phyloP scores from a whole-genome alignment of 1,284 basidiomycete species.

The Mycena citricolor region DNA sequence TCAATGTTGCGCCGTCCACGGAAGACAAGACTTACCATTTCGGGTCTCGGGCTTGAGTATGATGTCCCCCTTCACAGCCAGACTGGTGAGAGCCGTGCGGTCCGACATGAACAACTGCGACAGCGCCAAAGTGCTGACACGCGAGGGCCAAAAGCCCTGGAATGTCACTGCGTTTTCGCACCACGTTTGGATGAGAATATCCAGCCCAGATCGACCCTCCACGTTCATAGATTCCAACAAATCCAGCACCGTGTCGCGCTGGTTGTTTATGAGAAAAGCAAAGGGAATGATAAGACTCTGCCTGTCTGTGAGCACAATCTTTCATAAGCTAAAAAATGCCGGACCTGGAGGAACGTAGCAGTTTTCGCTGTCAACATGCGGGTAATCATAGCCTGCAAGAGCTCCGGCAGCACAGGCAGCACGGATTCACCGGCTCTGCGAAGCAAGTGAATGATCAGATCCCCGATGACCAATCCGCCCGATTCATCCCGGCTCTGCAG shows the following conservation, averaged over 20 bases:
- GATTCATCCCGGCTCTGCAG: slow-evolving; percentile 81
- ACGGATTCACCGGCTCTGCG: slow-evolving; percentile 78
- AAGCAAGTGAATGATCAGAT: slow-evolving; percentile 91
- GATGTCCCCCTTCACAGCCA: slow-evolving; percentile 91
- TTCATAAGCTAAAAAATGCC: slow-evolving; percentile 18
- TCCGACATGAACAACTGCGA: slow-evolving; percentile 73
- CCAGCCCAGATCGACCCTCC: slow-evolving; percentile 63
- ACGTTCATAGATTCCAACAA: slow-evolving; percentile 68
- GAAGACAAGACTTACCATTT: slow-evolving; percentile 58
- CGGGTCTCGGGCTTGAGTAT: slow-evolving; percentile 78
- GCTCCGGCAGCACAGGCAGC: slow-evolving; percentile 79
- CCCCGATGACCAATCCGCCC: slow-evolving; percentile 89
- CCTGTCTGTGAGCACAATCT: neutral
- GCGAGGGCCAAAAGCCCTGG: slow-evolving; percentile 90
- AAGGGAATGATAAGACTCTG: slow-evolving; percentile 90
- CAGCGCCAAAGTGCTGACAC: slow-evolving; percentile 82
- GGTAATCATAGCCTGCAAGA: slow-evolving; percentile 80
- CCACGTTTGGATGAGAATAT: slow-evolving; percentile 87
- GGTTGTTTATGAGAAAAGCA: slow-evolving; percentile 86
- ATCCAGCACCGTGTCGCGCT: slow-evolving; percentile 74
- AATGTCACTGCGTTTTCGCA: slow-evolving; percentile 92
- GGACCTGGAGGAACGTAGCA: slow-evolving; percentile 83
- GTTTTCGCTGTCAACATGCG: slow-evolving; percentile 85
- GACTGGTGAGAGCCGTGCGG: slow-evolving; percentile 59
- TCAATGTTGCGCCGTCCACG: neutral